Base-by-base conservation (phyloP, 169 alveolate species). In the Eimeria maxima region DNA sequence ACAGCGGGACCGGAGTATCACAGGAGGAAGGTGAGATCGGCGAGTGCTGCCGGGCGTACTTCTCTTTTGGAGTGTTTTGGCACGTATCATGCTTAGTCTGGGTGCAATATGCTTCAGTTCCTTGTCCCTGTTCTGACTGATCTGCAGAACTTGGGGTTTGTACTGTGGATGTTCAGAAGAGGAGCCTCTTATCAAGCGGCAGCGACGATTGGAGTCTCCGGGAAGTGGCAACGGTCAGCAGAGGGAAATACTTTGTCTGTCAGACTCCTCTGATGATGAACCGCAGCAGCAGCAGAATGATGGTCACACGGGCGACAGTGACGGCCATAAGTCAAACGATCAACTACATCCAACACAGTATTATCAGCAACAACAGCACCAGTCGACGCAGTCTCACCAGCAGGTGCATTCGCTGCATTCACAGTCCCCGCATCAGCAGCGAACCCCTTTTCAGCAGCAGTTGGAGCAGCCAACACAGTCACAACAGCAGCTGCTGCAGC, bases 401-500 rank as follows among this genome's bases (percentile, higher is more conserved):
- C 87, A 24, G 87, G n/a, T 42, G 44, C 53, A 73, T 47, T 45
- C 0, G 60, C 67, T 45, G 67, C 89, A 2, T 45, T 65, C 42
- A 44, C 67, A 78, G 69, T 50, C 57, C 89, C 89, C 38, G 90
- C 90, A 83, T 47, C 91, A 44, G 16, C 90, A 83, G 73, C 53
- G 47, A 50, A 13, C 47, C 20, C 69, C 4, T 45, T 27, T 50
- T 20, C 90, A 50, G 90, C 90, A 81, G 90, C 90, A 81, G 45
- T 50, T 44, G 90, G 73, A 81, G 90, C 90, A 45, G 71, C 73
- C 53, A 57, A 24, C 60, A 33, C 91, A 83, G 57, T 53, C 69
- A 0, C 47, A 47, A 42, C 47, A 20, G 47, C 71, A 81, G 76
- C 69, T 8, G 53, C 53, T 20, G 73, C 91, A 83, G 91, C 91